These are phyloP conservation scores for Parastagonospora avenae DNA, from an alignment of 2,329 filamentous ascomycete species.

Conservation along the genomic window DNA sequence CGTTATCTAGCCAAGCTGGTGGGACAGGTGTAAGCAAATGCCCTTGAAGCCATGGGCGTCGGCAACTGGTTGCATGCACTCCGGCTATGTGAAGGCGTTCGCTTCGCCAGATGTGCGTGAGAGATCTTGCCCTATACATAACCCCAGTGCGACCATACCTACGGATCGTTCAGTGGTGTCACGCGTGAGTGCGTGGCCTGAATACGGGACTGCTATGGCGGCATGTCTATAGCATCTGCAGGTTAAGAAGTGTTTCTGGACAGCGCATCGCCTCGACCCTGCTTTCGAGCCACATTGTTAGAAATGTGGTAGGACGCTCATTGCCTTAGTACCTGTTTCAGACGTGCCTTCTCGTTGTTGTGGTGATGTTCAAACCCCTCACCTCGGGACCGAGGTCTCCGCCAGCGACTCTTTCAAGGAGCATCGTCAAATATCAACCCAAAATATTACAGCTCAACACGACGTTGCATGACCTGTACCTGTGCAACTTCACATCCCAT, in stretches of 20 bases:
- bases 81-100: constrained; percentile 6
- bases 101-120: constrained; percentile 1
- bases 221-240: constrained; percentile 8
- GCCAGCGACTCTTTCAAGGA: constrained; percentile 5
- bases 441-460: neutral
- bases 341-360: neutral
- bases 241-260: neutral
- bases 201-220: neutral
- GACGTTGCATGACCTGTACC: neutral
- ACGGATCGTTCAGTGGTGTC: neutral
- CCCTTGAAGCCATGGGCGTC: constrained; percentile 2
- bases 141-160: constrained; percentile 1
- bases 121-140: constrained; percentile 2
- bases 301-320: too few species aligned
- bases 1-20: neutral
- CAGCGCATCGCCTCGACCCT: neutral
- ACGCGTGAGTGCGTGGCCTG: neutral
- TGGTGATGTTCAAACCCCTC: constrained; percentile 3
- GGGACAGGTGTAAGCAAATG: neutral
- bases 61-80: constrained; percentile 1
- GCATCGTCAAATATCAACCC: neutral
- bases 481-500: neutral
- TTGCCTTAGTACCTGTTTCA: too few species aligned
- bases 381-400: constrained; percentile 13
- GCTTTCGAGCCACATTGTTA: neutral